phyloP scores from a whole-genome alignment of 805 yeast species.

The Saccharomyces jurei region DNA sequence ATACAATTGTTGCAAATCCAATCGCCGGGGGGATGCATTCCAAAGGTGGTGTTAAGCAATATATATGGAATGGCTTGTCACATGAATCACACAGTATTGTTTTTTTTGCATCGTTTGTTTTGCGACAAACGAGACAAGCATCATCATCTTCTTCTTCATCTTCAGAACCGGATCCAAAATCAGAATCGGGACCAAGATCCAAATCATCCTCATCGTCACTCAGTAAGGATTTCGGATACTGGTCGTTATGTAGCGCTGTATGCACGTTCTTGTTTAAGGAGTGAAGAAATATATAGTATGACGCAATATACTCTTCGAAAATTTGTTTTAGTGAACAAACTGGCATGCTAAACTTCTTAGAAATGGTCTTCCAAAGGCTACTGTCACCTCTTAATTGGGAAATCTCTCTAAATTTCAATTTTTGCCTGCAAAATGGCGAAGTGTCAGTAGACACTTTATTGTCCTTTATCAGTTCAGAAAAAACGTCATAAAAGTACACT shows the following conservation, averaged over 20 bases:
- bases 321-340: constrained; percentile 9
- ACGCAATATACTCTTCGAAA: constrained; percentile 22
- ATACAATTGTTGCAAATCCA: constrained; percentile 85
- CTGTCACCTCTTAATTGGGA: constrained; percentile 9
- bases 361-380: constrained; percentile 24
- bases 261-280: constrained; percentile 5
- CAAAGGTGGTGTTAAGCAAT: constrained; percentile 56
- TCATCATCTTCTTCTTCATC: constrained; percentile 31
- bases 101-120: constrained; percentile 36
- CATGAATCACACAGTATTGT: constrained; percentile 69
- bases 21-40: constrained; percentile 43
- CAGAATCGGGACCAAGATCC: not conserved
- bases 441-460: not conserved
- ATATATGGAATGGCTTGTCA: constrained; percentile 45
- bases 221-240: constrained; percentile 30
- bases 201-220: constrained; percentile 11
- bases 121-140: constrained; percentile 43
- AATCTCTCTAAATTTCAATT: not conserved
- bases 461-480: constrained; percentile 21
- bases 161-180: constrained; percentile 9
- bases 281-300: constrained; percentile 31
- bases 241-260: constrained; percentile 13
- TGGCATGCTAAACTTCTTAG: constrained; percentile 8
- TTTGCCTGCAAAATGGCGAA: not conserved
- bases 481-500: constrained; percentile 34